Evolutionary conservation across 106 monocot genomes (phyloP).

Genomic region (Xerophyta viscosa): DNA sequence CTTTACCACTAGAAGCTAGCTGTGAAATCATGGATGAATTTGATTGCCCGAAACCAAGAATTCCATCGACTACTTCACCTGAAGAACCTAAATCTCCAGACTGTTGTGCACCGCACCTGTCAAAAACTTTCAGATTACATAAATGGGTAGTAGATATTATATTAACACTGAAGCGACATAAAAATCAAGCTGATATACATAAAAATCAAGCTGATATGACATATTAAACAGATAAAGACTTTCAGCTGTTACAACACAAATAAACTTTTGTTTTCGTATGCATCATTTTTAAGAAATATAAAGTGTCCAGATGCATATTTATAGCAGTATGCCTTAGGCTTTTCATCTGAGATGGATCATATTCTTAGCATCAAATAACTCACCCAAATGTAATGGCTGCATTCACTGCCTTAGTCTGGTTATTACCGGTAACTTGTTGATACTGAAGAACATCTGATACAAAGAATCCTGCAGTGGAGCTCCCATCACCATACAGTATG

Average conservation of each 20-base stretch:
- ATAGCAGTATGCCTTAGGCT: too few species aligned
- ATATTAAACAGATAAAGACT: too few species aligned
- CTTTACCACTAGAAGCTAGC: constrained; percentile 69
- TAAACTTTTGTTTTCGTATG: too few species aligned
- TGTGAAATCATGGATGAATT: constrained; percentile 88
- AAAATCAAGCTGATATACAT: too few species aligned
- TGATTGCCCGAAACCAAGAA: constrained; percentile 89
- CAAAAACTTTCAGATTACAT: constrained; percentile 6
- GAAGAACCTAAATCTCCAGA: constrained; percentile 83
- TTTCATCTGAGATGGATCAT: too few species aligned
- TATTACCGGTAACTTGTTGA: constrained; percentile 56
- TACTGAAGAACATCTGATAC: constrained; percentile 54
- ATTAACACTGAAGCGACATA: too few species aligned
- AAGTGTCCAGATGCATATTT: too few species aligned
- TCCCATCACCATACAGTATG: constrained; percentile 83
- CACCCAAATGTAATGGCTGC: constrained; percentile 76
- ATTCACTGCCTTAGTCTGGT: constrained; percentile 45
- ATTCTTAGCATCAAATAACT: constrained; percentile 21
- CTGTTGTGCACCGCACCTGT: constrained; percentile 54
- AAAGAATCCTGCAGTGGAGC: constrained; percentile 60
- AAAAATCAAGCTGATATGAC: too few species aligned
- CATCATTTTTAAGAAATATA: too few species aligned
- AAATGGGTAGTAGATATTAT: too few species aligned
- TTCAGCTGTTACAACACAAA: too few species aligned
- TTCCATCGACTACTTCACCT: constrained; percentile 75